Conservation (phyloP, 1,284 basidiomycete species). For the Ceratobasidium theobromae region DNA sequence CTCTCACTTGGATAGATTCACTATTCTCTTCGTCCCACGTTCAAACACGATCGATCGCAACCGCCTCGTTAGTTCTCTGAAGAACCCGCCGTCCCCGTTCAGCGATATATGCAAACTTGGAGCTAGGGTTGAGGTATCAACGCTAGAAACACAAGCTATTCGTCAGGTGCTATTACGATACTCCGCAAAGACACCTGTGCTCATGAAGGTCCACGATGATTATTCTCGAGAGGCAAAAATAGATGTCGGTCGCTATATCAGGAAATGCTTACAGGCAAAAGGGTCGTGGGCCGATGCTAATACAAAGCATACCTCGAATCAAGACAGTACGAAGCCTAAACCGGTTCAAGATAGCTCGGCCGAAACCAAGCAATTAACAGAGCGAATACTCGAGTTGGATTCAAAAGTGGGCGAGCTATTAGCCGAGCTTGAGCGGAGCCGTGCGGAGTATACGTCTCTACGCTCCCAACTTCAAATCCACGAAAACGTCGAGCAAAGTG, state of each 20-base stretch:
- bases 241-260: neutral
- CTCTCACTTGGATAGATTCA: neutral
- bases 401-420: neutral
- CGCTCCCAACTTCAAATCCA: constrained; percentile 12
- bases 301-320: too few relatives aligned
- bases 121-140: neutral
- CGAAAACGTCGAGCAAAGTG: constrained; percentile 15
- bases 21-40: neutral
- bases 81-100: neutral
- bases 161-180: neutral
- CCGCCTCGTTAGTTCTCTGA: neutral
- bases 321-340: too few relatives aligned
- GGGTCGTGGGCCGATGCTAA: too few relatives aligned
- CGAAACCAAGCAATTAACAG: too few relatives aligned
- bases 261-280: neutral
- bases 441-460: constrained; percentile 2
- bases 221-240: neutral
- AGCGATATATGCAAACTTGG: neutral
- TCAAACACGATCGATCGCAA: neutral
- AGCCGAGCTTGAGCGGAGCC: neutral
- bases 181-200: neutral
- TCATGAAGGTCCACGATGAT: neutral
- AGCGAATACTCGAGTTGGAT: neutral
- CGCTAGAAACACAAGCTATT: neutral
- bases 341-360: too few relatives aligned